phyloP scores from a whole-genome alignment of 768 basidiomycete genomes.

The Asterophora parasitica region DNA sequence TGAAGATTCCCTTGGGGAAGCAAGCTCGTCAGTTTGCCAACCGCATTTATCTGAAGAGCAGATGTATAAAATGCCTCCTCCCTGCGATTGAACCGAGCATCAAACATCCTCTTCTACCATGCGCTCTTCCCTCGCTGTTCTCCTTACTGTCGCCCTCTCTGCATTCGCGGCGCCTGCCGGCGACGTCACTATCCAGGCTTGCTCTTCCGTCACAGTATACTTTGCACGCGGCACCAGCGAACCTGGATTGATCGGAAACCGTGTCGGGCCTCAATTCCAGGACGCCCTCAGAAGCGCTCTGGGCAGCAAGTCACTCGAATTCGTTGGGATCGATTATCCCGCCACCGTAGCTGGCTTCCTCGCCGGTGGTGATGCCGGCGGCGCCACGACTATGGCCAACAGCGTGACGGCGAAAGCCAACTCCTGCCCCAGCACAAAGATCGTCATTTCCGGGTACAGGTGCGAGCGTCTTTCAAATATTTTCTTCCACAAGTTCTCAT shows the following conservation, averaged over 20 bases:
- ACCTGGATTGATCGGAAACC: constrained; percentile 25
- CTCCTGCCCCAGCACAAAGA: constrained; percentile 28
- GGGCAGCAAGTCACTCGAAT: constrained; percentile 26
- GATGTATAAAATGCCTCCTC: too few species aligned
- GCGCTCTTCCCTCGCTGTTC: constrained; percentile 14
- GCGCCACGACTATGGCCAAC: constrained; percentile 31
- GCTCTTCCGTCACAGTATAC: constrained; percentile 29
- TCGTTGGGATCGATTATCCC: constrained; percentile 33
- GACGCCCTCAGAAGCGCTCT: constrained; percentile 25
- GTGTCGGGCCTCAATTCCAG: constrained; percentile 35
- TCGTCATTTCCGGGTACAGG: constrained; percentile 33
- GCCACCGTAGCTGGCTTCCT: constrained; percentile 32
- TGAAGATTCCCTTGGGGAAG: too few species aligned
- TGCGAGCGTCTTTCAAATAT: not conserved
- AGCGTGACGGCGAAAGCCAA: constrained; percentile 24
- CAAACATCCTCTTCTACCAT: not conserved
- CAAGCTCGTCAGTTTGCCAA: too few species aligned
- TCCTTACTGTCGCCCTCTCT: constrained; percentile 17
- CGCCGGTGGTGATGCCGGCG: constrained; percentile 30
- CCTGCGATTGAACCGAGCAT: too few species aligned
- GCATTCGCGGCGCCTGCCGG: constrained; percentile 18
- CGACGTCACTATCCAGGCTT: constrained; percentile 17
- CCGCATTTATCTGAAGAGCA: too few species aligned
- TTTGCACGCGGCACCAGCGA: constrained; percentile 36
- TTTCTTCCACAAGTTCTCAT: not conserved